Evolutionary conservation across 2,329 filamentous ascomycete genomes (phyloP).

Genomic region (Verticillium nubilum): DNA sequence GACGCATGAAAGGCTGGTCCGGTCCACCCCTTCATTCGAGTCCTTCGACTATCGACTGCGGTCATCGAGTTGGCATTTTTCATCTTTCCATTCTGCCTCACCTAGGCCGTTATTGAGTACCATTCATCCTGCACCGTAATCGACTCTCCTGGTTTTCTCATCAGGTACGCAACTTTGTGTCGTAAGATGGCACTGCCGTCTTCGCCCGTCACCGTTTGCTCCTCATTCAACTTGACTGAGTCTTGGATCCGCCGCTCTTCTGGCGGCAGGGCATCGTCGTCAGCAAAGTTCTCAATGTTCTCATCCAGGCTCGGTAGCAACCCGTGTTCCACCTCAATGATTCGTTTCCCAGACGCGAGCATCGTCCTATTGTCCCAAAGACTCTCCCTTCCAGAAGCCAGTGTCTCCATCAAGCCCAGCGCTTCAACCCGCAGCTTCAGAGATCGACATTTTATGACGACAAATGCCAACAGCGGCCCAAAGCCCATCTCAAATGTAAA

Average conservation of each 20-base stretch:
- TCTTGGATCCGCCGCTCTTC: constrained; percentile 21
- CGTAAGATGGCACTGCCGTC: background rate
- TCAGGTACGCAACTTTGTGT: constrained; percentile 4
- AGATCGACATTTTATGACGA: constrained; percentile 32
- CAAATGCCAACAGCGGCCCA: constrained; percentile 29
- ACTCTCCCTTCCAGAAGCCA: constrained; percentile 25
- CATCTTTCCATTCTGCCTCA: background rate
- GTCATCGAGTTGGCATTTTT: too few species aligned
- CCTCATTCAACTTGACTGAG: constrained; percentile 5
- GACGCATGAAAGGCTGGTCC: background rate
- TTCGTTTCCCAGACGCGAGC: constrained; percentile 22
- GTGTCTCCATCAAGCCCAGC: constrained; percentile 21
- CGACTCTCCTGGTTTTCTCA: constrained; percentile 3
- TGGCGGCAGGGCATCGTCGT: constrained; percentile 16
- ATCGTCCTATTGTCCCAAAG: constrained; percentile 29
- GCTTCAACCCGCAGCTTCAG: constrained; percentile 27
- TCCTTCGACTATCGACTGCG: background rate
- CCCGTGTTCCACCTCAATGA: constrained; percentile 33
- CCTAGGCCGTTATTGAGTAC: background rate
- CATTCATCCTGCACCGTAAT: constrained; percentile 3
- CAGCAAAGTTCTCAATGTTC: constrained; percentile 9
- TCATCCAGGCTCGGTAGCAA: constrained; percentile 18
- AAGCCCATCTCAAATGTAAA: constrained; percentile 38
- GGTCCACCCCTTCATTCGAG: background rate
- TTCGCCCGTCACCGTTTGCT: background rate